Base-by-base conservation (phyloP, 345 rosid genomes). In the Linum trigynum region DNA sequence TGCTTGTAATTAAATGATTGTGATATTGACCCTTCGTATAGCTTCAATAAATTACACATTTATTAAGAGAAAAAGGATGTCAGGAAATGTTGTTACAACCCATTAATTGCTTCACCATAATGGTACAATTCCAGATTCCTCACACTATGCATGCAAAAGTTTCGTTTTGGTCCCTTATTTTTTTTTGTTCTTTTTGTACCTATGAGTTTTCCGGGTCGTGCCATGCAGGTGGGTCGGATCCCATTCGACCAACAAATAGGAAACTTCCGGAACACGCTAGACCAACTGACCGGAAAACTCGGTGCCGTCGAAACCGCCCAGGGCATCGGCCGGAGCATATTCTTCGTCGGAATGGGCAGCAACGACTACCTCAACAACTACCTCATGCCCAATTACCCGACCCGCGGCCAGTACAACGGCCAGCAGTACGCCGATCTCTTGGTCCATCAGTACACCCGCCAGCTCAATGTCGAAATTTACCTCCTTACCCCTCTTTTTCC, bases 281-380 rank as follows among this genome's bases (percentile, higher is more conserved):
- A 90, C 79, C 92, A 90, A 56, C 77, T 90, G 17, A 75, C 88
- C 0, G 75, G 64, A 39, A 83, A 78, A 50, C 80, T 85, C 9
- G 96, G 97, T 5, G 82, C 90, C 53, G 70, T 69, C 4, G 80
- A 79, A 67, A 75, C 84, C 16, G 79, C 88, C 0, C 74, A 62
- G 41, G 82, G 89, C 3, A 69, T 94, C 12, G 75, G 75, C 42
- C 72, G 66, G 57, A 83, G 92, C 78, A 65, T 94, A 39, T 94
- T 88, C 77, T 90, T 90, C 70, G 80, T 90, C 0, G 97, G 99
- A 60, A 88, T 94, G 97, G 96, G 97, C 63, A 94, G 97, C 80
- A 94, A 94, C 72, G 99, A 94, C 79, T 94, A 94, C 74, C 86
- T 90, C 62, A 86, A 94, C 77, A 94, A 88, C 67, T 94, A 88